phyloP scores from a whole-genome alignment of 148 eudicot genomes.

The Euryodendron excelsum region DNA sequence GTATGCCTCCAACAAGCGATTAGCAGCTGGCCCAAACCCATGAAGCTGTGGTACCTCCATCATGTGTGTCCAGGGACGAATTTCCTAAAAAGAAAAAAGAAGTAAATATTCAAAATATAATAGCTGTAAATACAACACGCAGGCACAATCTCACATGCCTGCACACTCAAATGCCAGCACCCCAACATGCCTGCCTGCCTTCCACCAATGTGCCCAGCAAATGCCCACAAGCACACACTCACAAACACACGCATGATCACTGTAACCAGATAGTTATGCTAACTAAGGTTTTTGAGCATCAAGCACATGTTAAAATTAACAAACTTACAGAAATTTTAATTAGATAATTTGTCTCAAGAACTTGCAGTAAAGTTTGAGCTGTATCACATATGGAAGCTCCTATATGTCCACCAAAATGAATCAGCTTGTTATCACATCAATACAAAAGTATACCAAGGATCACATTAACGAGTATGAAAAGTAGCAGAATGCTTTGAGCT shows the following conservation, averaged over 20 bases:
- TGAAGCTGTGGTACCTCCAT: conserved; percentile 99
- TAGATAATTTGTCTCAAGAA: neutral
- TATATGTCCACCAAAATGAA: neutral
- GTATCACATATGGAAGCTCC: neutral
- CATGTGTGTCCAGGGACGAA: conserved; percentile 99
- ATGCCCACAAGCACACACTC: neutral
- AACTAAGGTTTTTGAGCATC: neutral
- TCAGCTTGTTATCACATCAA: neutral
- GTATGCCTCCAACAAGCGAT: conserved; percentile 90
- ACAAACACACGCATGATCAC: neutral
- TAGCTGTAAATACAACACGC: neutral
- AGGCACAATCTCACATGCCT: conserved; percentile 6
- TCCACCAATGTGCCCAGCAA: too few relatives aligned
- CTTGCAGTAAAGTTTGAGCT: neutral
- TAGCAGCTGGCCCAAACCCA: conserved; percentile 99
- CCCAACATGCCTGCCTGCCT: neutral
- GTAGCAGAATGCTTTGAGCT: neutral
- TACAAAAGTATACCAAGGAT: neutral
- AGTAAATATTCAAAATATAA: neutral
- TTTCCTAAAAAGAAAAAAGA: conserved; percentile 50
- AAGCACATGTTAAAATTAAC: neutral
- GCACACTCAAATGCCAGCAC: neutral
- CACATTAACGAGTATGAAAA: neutral
- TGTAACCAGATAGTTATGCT: neutral
- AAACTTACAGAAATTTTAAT: neutral